A percentile compares a stretch with the other conserved stretches of the same genome.
phyloP scores from a whole-genome alignment of 129 eudicot genomes.

The Chrysanthemum lavandulifolium region DNA sequence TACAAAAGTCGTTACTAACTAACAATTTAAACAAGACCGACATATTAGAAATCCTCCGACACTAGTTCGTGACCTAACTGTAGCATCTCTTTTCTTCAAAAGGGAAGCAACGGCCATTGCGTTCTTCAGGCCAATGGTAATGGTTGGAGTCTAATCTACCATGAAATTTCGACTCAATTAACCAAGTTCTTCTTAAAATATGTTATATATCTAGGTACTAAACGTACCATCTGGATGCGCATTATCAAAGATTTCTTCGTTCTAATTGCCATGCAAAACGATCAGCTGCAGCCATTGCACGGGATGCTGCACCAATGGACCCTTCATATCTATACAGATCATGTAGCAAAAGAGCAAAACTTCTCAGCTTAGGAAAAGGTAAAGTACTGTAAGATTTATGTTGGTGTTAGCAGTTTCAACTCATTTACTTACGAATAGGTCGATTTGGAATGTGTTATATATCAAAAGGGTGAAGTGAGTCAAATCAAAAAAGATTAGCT shows the following conservation, averaged over 20 bases:
- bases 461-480: neutral
- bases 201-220: too few species aligned
- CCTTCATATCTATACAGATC: constrained; percentile 79
- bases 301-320: constrained; percentile 91
- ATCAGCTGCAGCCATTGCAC: constrained; percentile 83
- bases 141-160: too few species aligned
- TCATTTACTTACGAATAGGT: neutral
- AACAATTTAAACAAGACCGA: too few species aligned
- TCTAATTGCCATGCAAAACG: constrained; percentile 60
- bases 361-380: neutral
- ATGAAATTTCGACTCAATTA: too few species aligned
- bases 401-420: neutral
- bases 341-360: constrained; percentile 8
- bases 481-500: neutral
- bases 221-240: neutral
- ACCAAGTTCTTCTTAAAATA: too few species aligned
- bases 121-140: too few species aligned
- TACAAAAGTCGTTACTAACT: too few species aligned
- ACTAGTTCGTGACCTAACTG: too few species aligned
- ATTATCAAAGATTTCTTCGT: constrained; percentile 60
- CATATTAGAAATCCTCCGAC: too few species aligned
- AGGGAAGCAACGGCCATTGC: too few species aligned
- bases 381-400: neutral
- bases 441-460: neutral
- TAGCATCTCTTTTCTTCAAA: too few species aligned